Evolutionary conservation across 352 stramenopile genomes (phyloP).

Genomic region (Phytophthora melonis): DNA sequence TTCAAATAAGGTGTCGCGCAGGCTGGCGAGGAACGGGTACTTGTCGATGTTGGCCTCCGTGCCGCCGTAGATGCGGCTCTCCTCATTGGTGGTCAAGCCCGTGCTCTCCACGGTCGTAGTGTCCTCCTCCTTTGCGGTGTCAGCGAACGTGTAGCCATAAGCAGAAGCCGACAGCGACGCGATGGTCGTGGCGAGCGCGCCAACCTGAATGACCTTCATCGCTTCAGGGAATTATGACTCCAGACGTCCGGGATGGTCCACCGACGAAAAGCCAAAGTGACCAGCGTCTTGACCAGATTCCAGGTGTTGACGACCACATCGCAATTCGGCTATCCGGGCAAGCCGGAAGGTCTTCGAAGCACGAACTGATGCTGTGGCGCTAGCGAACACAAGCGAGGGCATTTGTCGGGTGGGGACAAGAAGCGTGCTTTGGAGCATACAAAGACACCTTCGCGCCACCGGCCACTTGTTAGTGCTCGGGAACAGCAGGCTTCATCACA

Average conservation of each 20-base stretch:
- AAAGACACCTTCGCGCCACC: slow-evolving; percentile 23
- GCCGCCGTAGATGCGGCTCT: slow-evolving; percentile 34
- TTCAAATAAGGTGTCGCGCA: slow-evolving; percentile 48
- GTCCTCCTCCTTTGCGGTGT: slow-evolving; percentile 4
- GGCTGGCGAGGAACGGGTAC: slow-evolving; percentile 63
- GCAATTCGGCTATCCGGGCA: slow-evolving; percentile 17
- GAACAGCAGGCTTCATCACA: slow-evolving; percentile 36
- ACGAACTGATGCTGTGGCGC: slow-evolving; percentile 10
- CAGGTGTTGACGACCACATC: slow-evolving; percentile 15
- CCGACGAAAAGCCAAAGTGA: slow-evolving; percentile 33
- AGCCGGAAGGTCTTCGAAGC: slow-evolving; percentile 16
- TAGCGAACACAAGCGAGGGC: slow-evolving; percentile 7
- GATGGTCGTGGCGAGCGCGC: slow-evolving; percentile 22
- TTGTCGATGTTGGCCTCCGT: slow-evolving; percentile 31
- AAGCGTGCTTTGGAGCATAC: background rate
- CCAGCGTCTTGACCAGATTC: background rate
- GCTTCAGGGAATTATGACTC: background rate
- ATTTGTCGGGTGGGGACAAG: slow-evolving; percentile 27
- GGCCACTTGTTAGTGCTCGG: slow-evolving; percentile 18
- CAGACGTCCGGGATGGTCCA: background rate
- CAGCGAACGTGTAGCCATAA: slow-evolving; percentile 32
- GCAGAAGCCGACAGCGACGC: slow-evolving; percentile 11
- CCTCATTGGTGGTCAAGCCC: slow-evolving; percentile 31
- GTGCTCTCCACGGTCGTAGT: slow-evolving; percentile 11
- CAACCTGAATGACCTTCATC: slow-evolving; percentile 34